Percentiles rank a stretch among this genome's conserved stretches.
These are phyloP conservation scores for Hortaea werneckii DNA, from an alignment of 2,329 filamentous ascomycete species.

Conservation along the genomic window DNA sequence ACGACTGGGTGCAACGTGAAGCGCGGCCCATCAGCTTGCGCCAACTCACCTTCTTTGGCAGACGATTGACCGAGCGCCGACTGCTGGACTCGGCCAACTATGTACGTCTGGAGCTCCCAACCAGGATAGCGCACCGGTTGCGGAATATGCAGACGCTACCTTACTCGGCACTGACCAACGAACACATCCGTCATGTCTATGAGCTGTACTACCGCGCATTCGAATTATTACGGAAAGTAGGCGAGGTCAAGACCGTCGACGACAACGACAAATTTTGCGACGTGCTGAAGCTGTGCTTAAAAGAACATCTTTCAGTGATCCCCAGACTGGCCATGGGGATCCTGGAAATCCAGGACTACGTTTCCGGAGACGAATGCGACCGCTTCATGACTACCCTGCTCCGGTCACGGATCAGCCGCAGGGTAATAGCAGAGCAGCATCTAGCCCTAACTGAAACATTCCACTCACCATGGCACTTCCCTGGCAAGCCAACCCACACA, in stretches of 20 bases:
- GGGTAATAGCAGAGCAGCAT: slow-evolving; percentile 96
- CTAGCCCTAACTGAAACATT: slow-evolving; percentile 91
- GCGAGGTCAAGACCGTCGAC: slow-evolving; percentile 72
- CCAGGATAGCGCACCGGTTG: slow-evolving; percentile 79
- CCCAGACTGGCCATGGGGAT: slow-evolving; percentile 92
- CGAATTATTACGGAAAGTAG: slow-evolving; percentile 73
- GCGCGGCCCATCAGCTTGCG: slow-evolving; percentile 91
- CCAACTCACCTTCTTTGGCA: slow-evolving; percentile 93
- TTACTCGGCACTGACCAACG: slow-evolving; percentile 92
- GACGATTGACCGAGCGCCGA: slow-evolving; percentile 79
- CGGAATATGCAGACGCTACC: slow-evolving; percentile 95
- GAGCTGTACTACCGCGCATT: slow-evolving; percentile 97
- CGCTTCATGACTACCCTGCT: slow-evolving; percentile 91
- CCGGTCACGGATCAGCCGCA: slow-evolving; percentile 80
- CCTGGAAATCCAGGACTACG: slow-evolving; percentile 74
- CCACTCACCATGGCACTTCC: slow-evolving; percentile 81
- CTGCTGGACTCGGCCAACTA: slow-evolving; percentile 95
- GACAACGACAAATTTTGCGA: slow-evolving; percentile 86
- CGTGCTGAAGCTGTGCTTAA: slow-evolving; percentile 66
- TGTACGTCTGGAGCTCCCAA: slow-evolving; percentile 87
- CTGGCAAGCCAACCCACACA: slow-evolving; percentile 53
- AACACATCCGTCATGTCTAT: slow-evolving; percentile 88
- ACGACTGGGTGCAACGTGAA: slow-evolving; percentile 81
- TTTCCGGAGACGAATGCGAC: slow-evolving; percentile 73
- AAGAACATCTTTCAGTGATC: slow-evolving; percentile 85